Evolutionary conservation across 352 stramenopile species (phyloP), one percentile per base, ranked within the genome.

Genomic region (Phytophthora tentaculata): DNA sequence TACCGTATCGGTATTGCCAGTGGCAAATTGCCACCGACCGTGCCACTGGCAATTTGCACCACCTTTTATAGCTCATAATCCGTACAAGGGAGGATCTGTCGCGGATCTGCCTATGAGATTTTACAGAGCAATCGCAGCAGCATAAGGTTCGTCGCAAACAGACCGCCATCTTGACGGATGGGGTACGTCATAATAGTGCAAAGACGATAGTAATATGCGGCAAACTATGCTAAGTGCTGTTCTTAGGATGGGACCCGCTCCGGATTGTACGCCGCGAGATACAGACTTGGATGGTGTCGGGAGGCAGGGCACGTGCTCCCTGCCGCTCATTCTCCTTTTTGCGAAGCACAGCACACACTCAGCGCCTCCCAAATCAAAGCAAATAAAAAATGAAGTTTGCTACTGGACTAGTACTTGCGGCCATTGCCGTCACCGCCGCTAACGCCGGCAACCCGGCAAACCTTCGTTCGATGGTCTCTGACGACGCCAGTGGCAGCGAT

Each of bases 141-240:
- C 65, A 68, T 73, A 53, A 61, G 64, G 57, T 64, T 74, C 62
- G 55, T 50, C 20, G 61, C 61, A 69, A 67, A 70, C 61, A 74
- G 67, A 61, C 65, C 67, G 50, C 44, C 51, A 67, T 74, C 61
- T 37, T 67, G 9, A 17, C 53, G 19, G 67, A 74, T 74, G 67
- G 67, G 61, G 17, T 56, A 52, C 50, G 59, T 39, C 39, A 24
- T 67, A 51, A 3, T 35, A 17, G 61, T 67, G 67, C 67, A 66
- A 62, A 60, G 48, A 66, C 26, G 61, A 74, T 47, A 67, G 32
- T 67, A 58, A 57, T 70, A 58, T 70, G 54, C 29, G 47, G 47
- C 9, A 23, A 45, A 76, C 26, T 62, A 69, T 72, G 39, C 3
- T 1, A 16, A 22, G 26, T 22, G 3, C 17, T 64, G 49, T 45